Evolutionary conservation across 306 rosid genomes (phyloP).

Genomic region (Betula pendula): DNA sequence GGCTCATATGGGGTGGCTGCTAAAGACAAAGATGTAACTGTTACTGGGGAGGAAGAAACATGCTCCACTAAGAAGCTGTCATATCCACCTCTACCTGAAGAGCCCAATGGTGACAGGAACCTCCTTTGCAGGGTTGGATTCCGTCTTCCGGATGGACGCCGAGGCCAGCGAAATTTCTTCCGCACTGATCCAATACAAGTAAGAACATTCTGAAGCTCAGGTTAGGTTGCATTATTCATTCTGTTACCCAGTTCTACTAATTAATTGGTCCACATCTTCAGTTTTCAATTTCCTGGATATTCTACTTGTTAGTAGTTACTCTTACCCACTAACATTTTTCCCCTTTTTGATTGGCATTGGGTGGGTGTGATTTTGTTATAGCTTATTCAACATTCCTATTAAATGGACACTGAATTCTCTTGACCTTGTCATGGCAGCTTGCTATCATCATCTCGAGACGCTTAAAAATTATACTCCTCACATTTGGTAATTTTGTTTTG

Average conservation of each 20-base stretch:
- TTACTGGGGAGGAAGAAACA: constrained; percentile 44
- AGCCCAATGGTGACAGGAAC: constrained; percentile 75
- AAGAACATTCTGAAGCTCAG: too few species aligned
- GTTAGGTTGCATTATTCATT: neutral
- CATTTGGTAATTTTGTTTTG: constrained; percentile 27
- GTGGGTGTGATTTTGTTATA: neutral
- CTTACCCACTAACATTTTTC: neutral
- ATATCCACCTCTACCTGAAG: constrained; percentile 80
- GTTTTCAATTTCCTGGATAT: neutral
- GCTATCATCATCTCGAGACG: neutral
- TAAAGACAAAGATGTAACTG: constrained; percentile 37
- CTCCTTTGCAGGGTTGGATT: constrained; percentile 84
- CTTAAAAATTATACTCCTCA: neutral
- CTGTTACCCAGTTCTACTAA: neutral
- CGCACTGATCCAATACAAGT: constrained; percentile 77
- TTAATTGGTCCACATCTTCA: constrained; percentile 1
- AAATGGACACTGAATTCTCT: neutral
- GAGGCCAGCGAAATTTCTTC: constrained; percentile 78
- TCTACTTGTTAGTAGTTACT: neutral
- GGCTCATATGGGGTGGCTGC: constrained; percentile 40
- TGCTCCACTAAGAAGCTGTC: constrained; percentile 42
- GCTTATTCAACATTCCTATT: neutral
- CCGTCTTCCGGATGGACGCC: constrained; percentile 88
- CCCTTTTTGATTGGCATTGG: neutral
- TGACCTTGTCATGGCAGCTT: neutral